Base-by-base conservation (phyloP, 768 basidiomycete species). In the Cubamyces lactineus region DNA sequence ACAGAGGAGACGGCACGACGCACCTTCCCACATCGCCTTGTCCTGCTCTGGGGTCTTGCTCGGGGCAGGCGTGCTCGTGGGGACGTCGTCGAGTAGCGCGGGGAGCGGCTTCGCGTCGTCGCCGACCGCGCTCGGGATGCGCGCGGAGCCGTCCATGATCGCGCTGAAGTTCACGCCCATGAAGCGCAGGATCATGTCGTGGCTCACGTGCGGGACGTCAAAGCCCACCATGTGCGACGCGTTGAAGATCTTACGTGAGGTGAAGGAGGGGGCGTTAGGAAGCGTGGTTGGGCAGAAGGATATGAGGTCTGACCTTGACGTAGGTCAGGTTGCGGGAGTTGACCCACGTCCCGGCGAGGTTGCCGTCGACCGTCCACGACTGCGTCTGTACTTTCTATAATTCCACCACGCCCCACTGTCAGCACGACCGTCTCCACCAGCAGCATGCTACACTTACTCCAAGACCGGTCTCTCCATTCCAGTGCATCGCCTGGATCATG, bases 121-220 rank as follows among this genome's bases (percentile, higher is more conserved):
- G 13, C 96, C 97, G 26, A 99, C 80, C 41, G 84, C 85, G 62
- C 90, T 93, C 15, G 93, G 88, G 59, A 96, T 89, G 53, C 76
- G 80, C 2, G 93, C 94, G 0, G 92, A 87, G 34, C 91, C 88
- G 23, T 91, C 94, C 2, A 87, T 79, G 59, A 98, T 82, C 2
- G 86, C 82, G 24, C 88, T 83, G 68, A 96, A 92, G 77, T 98
- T 89, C 62, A 95, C 86, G 53, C 86, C 89, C 88, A 98, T 93
- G 79, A 99, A 99, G 15, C 97, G 92, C 42, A 97, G 85, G 67
- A 99, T 96, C 97, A 98, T 98, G 74, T 99, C 97, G 73, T 98
- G 94, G 3, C 96, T 81, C 19, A 89, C 86, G 53, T 92, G 83
- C 0, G 95, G 96, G 13, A 91, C 79, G 74, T 99, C 96, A 73